Conservation (phyloP, 495 filamentous ascomycete species). For the Xylaria nigripes region DNA sequence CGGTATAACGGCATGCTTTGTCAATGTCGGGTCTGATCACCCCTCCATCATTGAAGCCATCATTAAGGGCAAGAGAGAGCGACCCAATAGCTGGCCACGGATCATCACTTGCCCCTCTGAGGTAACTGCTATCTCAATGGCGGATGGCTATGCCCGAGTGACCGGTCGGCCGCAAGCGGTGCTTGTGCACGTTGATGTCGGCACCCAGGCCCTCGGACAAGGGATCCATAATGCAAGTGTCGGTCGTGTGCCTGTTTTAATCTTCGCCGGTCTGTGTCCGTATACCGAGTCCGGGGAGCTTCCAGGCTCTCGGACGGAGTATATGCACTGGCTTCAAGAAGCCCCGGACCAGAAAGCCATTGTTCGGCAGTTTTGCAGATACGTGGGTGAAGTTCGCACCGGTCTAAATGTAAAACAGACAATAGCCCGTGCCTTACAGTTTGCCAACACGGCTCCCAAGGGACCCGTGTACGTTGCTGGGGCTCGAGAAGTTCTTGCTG, state of each 20-base stretch:
- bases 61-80: conserved; percentile 55
- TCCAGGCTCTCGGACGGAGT: conserved; percentile 64
- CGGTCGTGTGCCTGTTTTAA: conserved; percentile 63
- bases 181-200: conserved; percentile 74
- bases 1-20: conserved; percentile 64
- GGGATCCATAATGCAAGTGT: conserved; percentile 73
- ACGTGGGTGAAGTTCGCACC: conserved; percentile 63
- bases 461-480: conserved; percentile 64
- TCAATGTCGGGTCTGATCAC: conserved; percentile 71
- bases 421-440: conserved; percentile 64
- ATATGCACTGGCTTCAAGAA: conserved; percentile 79
- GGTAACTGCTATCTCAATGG: conserved; percentile 63
- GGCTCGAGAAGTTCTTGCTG: conserved; percentile 63
- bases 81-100: conserved; percentile 46
- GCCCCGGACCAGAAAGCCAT: conserved; percentile 73
- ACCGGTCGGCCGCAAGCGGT: conserved; percentile 66
- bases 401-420: conserved; percentile 75
- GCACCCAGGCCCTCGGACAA: conserved; percentile 70
- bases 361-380: conserved; percentile 67
- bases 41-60: conserved; percentile 71
- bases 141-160: conserved; percentile 67
- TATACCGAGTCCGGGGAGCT: conserved; percentile 70
- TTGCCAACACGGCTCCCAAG: conserved; percentile 61
- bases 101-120: conserved; percentile 74
- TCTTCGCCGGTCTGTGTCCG: conserved; percentile 68